These are phyloP conservation scores for Amaranthus cruentus DNA, from an alignment of 148 eudicot genomes.

Conservation along the genomic window DNA sequence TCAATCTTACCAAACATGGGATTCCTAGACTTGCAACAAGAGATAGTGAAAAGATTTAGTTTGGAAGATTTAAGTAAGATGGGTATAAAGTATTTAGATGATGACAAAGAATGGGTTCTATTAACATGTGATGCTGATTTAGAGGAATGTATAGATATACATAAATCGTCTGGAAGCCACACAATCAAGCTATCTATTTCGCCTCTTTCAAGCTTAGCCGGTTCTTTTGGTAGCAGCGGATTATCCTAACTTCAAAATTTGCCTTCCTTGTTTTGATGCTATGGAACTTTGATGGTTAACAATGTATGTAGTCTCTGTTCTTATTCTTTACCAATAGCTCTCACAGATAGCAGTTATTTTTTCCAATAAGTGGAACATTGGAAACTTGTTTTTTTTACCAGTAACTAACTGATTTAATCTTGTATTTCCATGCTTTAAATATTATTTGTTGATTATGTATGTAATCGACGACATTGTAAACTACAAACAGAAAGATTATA, in stretches of 20 bases:
- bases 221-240: constrained; percentile 44
- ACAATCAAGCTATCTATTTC: constrained; percentile 49
- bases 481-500: constrained; percentile 13
- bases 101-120: constrained; percentile 86
- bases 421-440: constrained; percentile 10
- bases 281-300: constrained; percentile 17
- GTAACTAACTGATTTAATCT: constrained; percentile 16
- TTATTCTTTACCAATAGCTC: constrained; percentile 20
- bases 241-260: constrained; percentile 25
- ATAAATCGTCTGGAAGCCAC: constrained; percentile 45
- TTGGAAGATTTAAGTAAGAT: constrained; percentile 40
- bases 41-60: constrained; percentile 50
- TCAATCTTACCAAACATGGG: constrained; percentile 51
- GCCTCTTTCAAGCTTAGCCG: constrained; percentile 35
- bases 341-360: constrained; percentile 8
- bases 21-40: constrained; percentile 46
- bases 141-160: constrained; percentile 69
- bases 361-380: not conserved
- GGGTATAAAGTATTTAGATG: constrained; percentile 68
- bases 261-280: constrained; percentile 7
- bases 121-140: constrained; percentile 79
- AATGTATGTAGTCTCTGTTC: constrained; percentile 26
- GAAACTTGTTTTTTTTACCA: not conserved
- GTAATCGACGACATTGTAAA: constrained; percentile 19
- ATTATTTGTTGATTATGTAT: constrained; percentile 9